A percentile compares a stretch with the other conserved stretches of the same genome.
phyloP scores from a whole-genome alignment of 768 basidiomycete genomes.

The Clitopilus passeckerianus region DNA sequence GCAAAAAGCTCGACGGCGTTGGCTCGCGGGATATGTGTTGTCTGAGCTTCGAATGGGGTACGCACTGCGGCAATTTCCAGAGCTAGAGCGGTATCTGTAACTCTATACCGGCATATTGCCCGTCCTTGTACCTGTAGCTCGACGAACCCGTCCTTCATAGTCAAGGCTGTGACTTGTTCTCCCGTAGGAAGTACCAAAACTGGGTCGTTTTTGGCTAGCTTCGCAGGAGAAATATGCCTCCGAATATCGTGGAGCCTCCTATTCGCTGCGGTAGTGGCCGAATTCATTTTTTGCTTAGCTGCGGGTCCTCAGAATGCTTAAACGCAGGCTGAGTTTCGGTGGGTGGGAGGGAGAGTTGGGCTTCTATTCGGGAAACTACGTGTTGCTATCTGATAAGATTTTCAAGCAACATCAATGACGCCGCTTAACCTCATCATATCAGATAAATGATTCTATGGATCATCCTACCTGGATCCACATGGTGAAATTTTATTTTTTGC shows the following conservation, averaged over 20 bases:
- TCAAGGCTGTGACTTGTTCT: not conserved
- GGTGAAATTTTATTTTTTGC: not conserved
- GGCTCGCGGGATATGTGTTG: slow-evolving; percentile 24
- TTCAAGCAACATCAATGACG: not conserved
- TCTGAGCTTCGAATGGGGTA: slow-evolving; percentile 20
- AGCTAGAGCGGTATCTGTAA: not conserved
- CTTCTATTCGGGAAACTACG: not conserved
- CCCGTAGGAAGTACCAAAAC: not conserved
- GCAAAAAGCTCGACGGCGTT: slow-evolving; percentile 17
- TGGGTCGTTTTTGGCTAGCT: no score
- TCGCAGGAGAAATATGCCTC: not conserved
- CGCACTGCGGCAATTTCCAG: slow-evolving; percentile 21
- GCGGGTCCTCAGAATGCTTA: not conserved
- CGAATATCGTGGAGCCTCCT: not conserved
- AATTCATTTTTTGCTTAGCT: not conserved
- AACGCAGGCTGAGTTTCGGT: not conserved
- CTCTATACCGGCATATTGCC: not conserved
- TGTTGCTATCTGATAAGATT: slow-evolving; percentile 15
- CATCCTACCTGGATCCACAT: not conserved
- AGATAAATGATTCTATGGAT: not conserved
- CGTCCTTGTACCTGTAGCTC: not conserved
- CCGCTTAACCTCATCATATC: slow-evolving; percentile 3
- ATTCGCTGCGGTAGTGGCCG: not conserved
- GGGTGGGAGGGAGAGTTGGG: not conserved
- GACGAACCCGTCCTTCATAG: not conserved